Evolutionary conservation across 73 alveolate species (phyloP).

Genomic region (Urostyla sp.): DNA sequence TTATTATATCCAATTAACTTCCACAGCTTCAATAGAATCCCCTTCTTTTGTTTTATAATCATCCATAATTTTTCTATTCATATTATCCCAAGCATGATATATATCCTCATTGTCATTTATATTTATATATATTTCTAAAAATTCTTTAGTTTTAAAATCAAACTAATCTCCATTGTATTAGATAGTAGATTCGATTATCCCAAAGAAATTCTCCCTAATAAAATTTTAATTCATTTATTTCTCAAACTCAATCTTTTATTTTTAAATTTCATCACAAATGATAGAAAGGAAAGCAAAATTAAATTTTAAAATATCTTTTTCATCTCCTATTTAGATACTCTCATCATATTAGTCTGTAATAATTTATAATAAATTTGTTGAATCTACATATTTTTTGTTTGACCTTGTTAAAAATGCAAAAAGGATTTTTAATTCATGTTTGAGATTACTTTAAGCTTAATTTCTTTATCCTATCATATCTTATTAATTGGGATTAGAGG

Average conservation of each 20-base stretch:
- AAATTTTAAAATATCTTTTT: conserved; percentile 64
- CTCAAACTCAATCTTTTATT: not conserved
- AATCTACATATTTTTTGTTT: conserved; percentile 67
- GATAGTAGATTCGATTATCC: not conserved
- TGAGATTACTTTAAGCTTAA: conserved; percentile 29
- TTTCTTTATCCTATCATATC: conserved; percentile 9
- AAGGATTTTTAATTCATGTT: conserved; percentile 34
- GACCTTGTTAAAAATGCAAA: conserved; percentile 56
- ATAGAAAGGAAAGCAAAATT: conserved; percentile 46
- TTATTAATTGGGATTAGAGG: not conserved
- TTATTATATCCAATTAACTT: conserved; percentile 36
- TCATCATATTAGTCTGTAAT: conserved; percentile 57
- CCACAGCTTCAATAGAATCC: not conserved
- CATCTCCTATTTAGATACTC: conserved; percentile 58
- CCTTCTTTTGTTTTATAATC: conserved; percentile 25
- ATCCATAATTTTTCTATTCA: not conserved
- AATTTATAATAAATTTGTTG: conserved; percentile 36
- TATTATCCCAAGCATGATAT: conserved; percentile 46
- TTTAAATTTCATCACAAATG: conserved; percentile 49
- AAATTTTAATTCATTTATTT: conserved; percentile 4
- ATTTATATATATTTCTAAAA: conserved; percentile 12
- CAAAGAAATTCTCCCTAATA: conserved; percentile 24
- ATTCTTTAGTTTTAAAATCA: not conserved
- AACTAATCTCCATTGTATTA: not conserved
- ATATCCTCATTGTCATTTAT: conserved; percentile 14